Conservation (phyloP, 257 asterid species). For the Dorcoceras hygrometricum region DNA sequence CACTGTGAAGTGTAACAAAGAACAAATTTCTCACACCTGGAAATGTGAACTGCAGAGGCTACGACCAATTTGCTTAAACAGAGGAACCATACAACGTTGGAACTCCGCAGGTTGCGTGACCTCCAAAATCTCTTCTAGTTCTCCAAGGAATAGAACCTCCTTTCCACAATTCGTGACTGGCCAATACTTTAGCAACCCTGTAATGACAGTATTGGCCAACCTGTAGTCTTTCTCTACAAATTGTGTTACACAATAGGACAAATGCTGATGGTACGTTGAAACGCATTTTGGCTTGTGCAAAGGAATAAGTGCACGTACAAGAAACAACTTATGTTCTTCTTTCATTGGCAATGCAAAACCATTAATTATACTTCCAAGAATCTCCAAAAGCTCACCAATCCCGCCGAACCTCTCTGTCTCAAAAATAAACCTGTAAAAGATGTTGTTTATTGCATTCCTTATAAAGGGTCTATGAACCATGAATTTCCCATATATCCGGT, state of each 20-base stretch:
- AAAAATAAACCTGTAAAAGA: conserved; percentile 11
- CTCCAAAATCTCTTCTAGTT: conserved; percentile 24
- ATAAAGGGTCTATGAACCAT: conserved; percentile 16
- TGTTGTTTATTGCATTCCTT: conserved; percentile 16
- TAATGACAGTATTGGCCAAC: conserved; percentile 13
- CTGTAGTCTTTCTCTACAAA: conserved; percentile 14
- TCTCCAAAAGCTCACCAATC: conserved; percentile 19
- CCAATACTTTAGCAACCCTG: conserved; percentile 15
- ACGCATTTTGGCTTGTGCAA: conserved; percentile 13
- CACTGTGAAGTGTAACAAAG: not conserved
- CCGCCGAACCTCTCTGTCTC: conserved; percentile 17
- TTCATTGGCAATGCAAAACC: conserved; percentile 18
- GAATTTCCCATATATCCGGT: conserved; percentile 18
- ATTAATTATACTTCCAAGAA: conserved; percentile 11
- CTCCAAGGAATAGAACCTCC: conserved; percentile 21
- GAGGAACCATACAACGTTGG: conserved; percentile 24
- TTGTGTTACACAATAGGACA: conserved; percentile 17
- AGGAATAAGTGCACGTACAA: conserved; percentile 12
- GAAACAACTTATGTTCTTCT: conserved; percentile 16
- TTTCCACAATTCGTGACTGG: conserved; percentile 11
- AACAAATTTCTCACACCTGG: conserved; percentile 7
- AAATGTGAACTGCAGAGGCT: conserved; percentile 21
- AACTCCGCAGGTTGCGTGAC: conserved; percentile 24
- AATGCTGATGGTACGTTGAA: conserved; percentile 10
- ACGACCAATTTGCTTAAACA: conserved; percentile 20